Evolutionary conservation across 805 yeast genomes (phyloP), one percentile per base, ranked within the genome.

Genomic region (Teunomyces atbi): DNA sequence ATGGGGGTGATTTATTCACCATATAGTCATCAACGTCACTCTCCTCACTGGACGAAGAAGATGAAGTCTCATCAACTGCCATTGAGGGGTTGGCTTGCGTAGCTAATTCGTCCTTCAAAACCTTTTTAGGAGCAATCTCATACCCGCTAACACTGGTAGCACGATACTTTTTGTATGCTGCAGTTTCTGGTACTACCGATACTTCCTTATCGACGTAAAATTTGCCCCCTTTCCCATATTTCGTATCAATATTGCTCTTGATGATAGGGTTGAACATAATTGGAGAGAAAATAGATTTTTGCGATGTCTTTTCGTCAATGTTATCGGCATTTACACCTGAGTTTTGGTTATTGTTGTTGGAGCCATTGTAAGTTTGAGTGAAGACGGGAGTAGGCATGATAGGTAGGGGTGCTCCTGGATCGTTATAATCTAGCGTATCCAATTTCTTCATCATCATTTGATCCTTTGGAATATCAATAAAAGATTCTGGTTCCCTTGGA

Each of bases 191-290:
- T 18, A 55, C 67, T 12, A 41, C 46, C 7, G 60, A 44, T 12
- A 52, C 50, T n/a, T 71, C 76, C 40, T 65, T 61, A 4, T 65
- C 68, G 12, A 86, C 88, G 59, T 83, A 90, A 60, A 87, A 92
- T 58, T 91, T 86, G 1, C 99, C 99, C 5, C 99, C 99, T 52
- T 77, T 77, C 10, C 84, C 84, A 57, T 92, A 92, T 58, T 92
- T 92, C 46, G 86, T 82, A 60, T 92, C 98, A 33, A 92, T 83
- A 47, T 79, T 82, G 40, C 79, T 77, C 46, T 82, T 83, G 45
- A 89, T 85, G 15, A 84, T 77, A 0, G 96, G 96, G 56, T 88
- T 86, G 66, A 90, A 91, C 35, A 78, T 75, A 35, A 90, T 70
- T 0, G 96, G 96, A 0, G 96, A 87, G 64, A 89, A 91, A 0